Evolutionary conservation across 2,329 filamentous ascomycete genomes (phyloP), one percentile per base, ranked within the genome.

Genomic region (Aureobasidium sp.): DNA sequence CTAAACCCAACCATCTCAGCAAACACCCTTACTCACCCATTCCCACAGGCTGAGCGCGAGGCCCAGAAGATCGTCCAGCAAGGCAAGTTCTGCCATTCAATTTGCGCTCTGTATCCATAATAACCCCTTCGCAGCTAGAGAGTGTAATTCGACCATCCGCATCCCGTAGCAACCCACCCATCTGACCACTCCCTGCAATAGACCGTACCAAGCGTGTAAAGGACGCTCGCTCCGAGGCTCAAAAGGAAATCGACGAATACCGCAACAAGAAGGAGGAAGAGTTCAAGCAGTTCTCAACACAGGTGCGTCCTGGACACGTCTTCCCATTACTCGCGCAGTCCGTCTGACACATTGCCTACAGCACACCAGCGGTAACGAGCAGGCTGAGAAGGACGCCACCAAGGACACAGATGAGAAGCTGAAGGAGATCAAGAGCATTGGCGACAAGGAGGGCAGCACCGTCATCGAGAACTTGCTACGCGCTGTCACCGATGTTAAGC

Each of bases 31-130:
- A 73, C 76, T 80, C 68, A 81, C 72, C 66, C 62, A 66, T 44
- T 60, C 67, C 26, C 61, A 68, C 69, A 97, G 93, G 92, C 94
- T 71, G 94, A 99, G 84, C 89, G 91, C 78, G 93, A 97, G 78
- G 94, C 94, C 65, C 93, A 96, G 79, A 97, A 97, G 84, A 99
- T 99, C 76, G 92, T 99, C 63, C 93, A 97, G 78, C 91, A 94
- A 84, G 90, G 93, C 95, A 76, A 64, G 80, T 75, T 41, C n/a
- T 50, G 17, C 5, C 20, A n/a, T 23, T 23, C 12, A 4, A 17
- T 23, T 17, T 46, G 5, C 56, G 5, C 61, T 64, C 23, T 47
- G 12, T 29, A 52, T 23, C 2, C 5, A 48, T 34, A 57, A 67
- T 73, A 68, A 71, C 62, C 46, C 10, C 47, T 3, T 26, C 41